Base-by-base conservation (phyloP, 2,329 filamentous ascomycete genomes). In the Aspergillus awamori region DNA sequence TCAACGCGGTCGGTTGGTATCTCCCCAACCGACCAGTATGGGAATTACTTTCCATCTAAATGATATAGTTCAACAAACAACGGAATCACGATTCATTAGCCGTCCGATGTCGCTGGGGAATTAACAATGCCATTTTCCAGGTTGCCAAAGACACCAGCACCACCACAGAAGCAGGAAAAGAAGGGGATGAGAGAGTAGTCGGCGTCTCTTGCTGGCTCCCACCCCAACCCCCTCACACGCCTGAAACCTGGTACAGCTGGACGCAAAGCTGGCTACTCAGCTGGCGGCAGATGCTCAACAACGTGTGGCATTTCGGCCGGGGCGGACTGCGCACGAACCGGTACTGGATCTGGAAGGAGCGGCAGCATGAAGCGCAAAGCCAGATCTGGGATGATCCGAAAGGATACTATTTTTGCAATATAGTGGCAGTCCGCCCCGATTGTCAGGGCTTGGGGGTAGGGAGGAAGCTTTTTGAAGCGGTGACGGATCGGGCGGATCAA, bases 401-500 rank as follows among this genome's bases (percentile, higher is more conserved):
- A n/a, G 89, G 89, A 0, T 92, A 92, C 68, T 92, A 91, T 70
- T 92, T 92, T 67, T 87, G 89, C 65, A 92, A 92, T 69, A 91
- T 92, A 61, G 88, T 92, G 72, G 88, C 89, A 0, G 88, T 92
- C 1, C 72, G 84, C n/a, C 88, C 89, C 0, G 83, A 85, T 56
- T 81, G 81, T 22, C 89, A 92, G 74, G 87, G 88, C 0, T 84
- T 81, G 63, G 89, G 89, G 0, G 83, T 92, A 5, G 89, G 89
- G 0, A 86, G 84, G 62, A 79, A 82, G 64, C 75, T 92, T 68
- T 88, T 91, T 76, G 80, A 86, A 67, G 80, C 83, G 52, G 87
- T 92, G n/a, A 86, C 87, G 4, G 79, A 84, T 53, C 76, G 76
- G 67, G 89, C 89, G 22, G 89, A 92, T 75, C 72, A 74, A 15